Percentiles rank a stretch among this genome's conserved stretches.
These are phyloP conservation scores for Dissophora globulifera DNA, from an alignment of 192 early-diverging fungal genomes.

Conservation along the genomic window DNA sequence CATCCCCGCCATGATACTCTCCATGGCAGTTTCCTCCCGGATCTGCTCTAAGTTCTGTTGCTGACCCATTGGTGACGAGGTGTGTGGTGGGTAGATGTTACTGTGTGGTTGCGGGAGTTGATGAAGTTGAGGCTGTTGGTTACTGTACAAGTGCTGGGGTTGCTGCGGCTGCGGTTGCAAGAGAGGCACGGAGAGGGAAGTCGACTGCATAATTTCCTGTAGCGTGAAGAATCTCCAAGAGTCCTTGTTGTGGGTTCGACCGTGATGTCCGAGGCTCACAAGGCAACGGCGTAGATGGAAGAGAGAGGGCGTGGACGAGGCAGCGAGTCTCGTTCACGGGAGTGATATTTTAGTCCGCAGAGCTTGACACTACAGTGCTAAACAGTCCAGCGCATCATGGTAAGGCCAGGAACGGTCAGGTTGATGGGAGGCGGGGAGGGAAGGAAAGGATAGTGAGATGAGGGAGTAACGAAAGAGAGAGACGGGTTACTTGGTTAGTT, in stretches of 20 bases:
- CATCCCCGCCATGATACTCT: slow-evolving; percentile 42
- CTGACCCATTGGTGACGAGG: slow-evolving; percentile 41
- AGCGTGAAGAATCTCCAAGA: background rate
- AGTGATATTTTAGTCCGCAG: too few relatives aligned
- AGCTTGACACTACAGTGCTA: background rate
- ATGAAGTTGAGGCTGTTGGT: slow-evolving; percentile 6
- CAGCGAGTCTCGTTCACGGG: too few relatives aligned
- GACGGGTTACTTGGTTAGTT: background rate
- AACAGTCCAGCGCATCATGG: background rate
- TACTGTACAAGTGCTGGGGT: slow-evolving; percentile 10
- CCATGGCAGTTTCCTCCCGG: slow-evolving; percentile 43
- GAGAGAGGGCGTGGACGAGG: too few relatives aligned
- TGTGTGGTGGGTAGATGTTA: slow-evolving; percentile 8
- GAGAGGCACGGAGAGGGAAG: slow-evolving; percentile 5
- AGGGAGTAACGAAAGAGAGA: background rate
- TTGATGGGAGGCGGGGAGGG: background rate
- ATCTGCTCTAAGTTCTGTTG: slow-evolving; percentile 46
- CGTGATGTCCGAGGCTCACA: too few relatives aligned
- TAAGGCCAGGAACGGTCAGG: background rate
- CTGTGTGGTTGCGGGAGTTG: slow-evolving; percentile 5
- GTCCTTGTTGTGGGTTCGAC: too few relatives aligned
- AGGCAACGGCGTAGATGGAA: too few relatives aligned
- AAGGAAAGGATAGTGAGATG: background rate
- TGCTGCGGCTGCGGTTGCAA: slow-evolving; percentile 5
- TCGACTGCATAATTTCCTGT: slow-evolving; percentile 10